A percentile compares a stretch with the other conserved stretches of the same genome.
These are phyloP conservation scores for Fusarium globosum DNA, from an alignment of 2,329 filamentous ascomycete genomes.

Conservation along the genomic window DNA sequence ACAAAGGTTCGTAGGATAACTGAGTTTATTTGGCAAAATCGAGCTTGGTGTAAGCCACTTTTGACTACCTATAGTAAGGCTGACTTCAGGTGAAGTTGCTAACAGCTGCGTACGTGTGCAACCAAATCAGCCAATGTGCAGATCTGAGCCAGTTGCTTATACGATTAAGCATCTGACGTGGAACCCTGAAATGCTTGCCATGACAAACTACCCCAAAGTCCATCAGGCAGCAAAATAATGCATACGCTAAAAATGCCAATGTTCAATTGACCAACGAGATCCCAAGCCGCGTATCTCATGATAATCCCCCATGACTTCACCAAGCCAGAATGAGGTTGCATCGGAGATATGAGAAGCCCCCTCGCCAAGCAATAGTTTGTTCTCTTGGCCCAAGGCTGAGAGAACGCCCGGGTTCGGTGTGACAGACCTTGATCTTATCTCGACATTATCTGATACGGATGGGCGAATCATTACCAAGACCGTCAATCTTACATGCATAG, in stretches of 20 bases:
- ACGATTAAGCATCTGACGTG: constrained; percentile 16
- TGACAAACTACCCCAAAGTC: not conserved
- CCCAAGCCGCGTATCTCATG: constrained; percentile 12
- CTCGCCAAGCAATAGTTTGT: constrained; percentile 10
- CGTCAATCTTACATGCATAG: constrained; percentile 10
- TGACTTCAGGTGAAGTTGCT: not conserved
- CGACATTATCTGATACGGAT: constrained; percentile 8
- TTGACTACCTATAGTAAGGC: not conserved
- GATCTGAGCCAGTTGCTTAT: not conserved
- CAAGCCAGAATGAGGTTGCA: constrained; percentile 25
- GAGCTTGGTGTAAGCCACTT: not conserved
- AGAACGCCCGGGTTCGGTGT: constrained; percentile 20
- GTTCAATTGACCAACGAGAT: constrained; percentile 26
- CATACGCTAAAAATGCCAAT: constrained; percentile 3
- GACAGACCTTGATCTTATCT: constrained; percentile 34
- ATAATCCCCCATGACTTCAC: constrained; percentile 23
- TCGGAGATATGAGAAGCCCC: not conserved
- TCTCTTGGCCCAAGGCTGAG: constrained; percentile 26
- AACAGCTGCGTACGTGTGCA: not conserved
- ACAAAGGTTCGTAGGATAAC: not conserved
- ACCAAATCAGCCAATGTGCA: not conserved
- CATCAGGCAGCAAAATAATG: constrained; percentile 19
- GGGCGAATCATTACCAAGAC: constrained; percentile 26
- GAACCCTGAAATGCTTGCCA: not conserved
- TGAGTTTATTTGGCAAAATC: not conserved